Evolutionary conservation across 1,139 yeast species (phyloP).

Genomic region (Trichomonascaceae sp.): DNA sequence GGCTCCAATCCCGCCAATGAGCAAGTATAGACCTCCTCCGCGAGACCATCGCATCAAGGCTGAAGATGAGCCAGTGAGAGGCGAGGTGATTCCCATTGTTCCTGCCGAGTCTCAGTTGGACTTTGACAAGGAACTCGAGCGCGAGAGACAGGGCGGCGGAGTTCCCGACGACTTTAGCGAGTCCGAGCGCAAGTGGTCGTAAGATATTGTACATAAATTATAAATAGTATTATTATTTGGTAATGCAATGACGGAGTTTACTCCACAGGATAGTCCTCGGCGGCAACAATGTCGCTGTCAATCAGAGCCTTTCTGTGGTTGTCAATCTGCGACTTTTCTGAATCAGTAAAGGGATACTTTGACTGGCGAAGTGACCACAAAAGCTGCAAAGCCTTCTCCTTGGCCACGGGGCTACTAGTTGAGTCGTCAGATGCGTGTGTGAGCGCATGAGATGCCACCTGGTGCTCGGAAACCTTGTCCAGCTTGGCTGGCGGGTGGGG

Average conservation of each 20-base stretch:
- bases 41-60: constrained; percentile 1
- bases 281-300: constrained; percentile 8
- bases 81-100: constrained; percentile 2
- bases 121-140: constrained; percentile 20
- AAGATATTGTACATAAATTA: background rate
- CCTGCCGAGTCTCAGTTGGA: constrained; percentile 13
- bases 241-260: too few relatives aligned
- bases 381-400: too few relatives aligned
- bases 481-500: too few relatives aligned
- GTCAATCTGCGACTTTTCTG: constrained; percentile 33
- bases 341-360: constrained; percentile 36
- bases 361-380: too few relatives aligned
- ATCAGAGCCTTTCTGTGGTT: constrained; percentile 26
- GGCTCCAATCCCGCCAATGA: constrained; percentile 2
- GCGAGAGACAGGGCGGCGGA: constrained; percentile 18
- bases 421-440: too few relatives aligned
- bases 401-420: too few relatives aligned
- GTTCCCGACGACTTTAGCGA: constrained; percentile 21
- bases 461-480: too few relatives aligned
- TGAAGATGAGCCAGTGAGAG: background rate
- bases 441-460: too few relatives aligned
- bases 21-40: background rate
- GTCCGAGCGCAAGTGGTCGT: constrained; percentile 22
- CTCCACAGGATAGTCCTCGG: constrained; percentile 12
- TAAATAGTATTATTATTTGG: too few relatives aligned